phyloP scores from a whole-genome alignment of 31 red algal species.

The Bonnemaisonia californica region DNA sequence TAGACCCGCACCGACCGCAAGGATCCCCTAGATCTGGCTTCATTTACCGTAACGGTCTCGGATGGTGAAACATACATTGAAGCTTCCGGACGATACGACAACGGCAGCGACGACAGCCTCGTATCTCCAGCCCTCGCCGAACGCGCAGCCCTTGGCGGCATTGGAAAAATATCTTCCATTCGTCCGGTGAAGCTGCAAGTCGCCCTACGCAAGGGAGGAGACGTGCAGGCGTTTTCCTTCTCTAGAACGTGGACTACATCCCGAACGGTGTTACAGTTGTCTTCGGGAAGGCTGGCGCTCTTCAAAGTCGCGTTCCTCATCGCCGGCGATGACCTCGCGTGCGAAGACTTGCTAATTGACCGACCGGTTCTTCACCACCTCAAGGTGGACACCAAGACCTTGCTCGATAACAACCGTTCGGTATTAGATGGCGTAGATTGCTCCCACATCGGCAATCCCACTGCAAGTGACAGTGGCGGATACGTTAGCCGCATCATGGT shows the following conservation, averaged over 20 bases:
- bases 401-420: constrained; percentile 7
- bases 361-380: not conserved
- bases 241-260: not conserved
- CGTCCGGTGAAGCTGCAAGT: not conserved
- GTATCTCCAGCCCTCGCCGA: constrained; percentile 27
- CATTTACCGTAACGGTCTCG: constrained; percentile 16
- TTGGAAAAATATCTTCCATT: constrained; percentile 19
- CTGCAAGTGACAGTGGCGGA: not conserved
- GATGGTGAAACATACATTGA: not conserved
- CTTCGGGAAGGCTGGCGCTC: constrained; percentile 1
- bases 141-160: not conserved
- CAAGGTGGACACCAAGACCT: constrained; percentile 13
- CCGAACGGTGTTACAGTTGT: not conserved
- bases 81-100: not conserved
- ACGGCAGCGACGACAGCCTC: constrained; percentile 45
- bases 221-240: not conserved
- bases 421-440: constrained; percentile 14
- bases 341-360: constrained; percentile 1
- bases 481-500: constrained; percentile 8
- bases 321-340: not conserved
- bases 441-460: not conserved
- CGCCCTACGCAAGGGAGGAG: not conserved
- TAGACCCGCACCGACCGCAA: not conserved
- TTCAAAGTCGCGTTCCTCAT: not conserved
- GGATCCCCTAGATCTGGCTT: not conserved